Base-by-base conservation (phyloP, 257 asterid species). In the Lavandula angustifolia region DNA sequence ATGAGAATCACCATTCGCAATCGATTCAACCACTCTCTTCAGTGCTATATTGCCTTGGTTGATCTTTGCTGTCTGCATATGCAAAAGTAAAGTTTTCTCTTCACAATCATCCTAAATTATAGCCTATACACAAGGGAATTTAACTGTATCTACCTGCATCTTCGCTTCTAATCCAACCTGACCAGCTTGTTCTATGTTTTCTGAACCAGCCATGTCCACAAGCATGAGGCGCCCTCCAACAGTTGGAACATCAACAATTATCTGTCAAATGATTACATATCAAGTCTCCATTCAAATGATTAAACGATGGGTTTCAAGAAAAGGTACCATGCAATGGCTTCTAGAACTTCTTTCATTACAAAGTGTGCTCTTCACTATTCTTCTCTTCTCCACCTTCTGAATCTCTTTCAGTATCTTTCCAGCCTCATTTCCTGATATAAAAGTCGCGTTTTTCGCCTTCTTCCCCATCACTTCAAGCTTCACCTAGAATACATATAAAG, bases 161-260 rank as follows among this genome's bases (percentile, higher is more conserved):
- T 94, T 94, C 16, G 97, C 99, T 77, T 94, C 99, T 4, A 86
- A 60, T 9, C 99, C 97, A 41, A 0, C 83, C 73, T 87, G 97
- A 48, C 99, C 99, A 34, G 99, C 99, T 71, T 94, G 99, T 66
- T 94, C 99, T 34, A 90, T 94, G 44, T 94, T 94, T 73, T 94
- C 99, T 4, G 97, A 94, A 70, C 99, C 99, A 3, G 96, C 99
- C 97, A 94, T 94, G 77, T 94, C 99, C 12, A 94, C 99, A 1
- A 94, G 97, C 92, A 94, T 91, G 50, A 94, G 84, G 51, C 88
- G 79, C 5, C 99, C 99, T 62, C 99, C 99, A 34, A 94, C 96
- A 9, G 94, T 90, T 3, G 99, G 99, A 56, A 94, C 99, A 69
- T 94, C 97, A 64, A 94, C 85, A 54, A 87, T 94, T 69, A 69